Conservation (phyloP, 2,329 filamentous ascomycete genomes). For the Colletotrichum kahawae region DNA sequence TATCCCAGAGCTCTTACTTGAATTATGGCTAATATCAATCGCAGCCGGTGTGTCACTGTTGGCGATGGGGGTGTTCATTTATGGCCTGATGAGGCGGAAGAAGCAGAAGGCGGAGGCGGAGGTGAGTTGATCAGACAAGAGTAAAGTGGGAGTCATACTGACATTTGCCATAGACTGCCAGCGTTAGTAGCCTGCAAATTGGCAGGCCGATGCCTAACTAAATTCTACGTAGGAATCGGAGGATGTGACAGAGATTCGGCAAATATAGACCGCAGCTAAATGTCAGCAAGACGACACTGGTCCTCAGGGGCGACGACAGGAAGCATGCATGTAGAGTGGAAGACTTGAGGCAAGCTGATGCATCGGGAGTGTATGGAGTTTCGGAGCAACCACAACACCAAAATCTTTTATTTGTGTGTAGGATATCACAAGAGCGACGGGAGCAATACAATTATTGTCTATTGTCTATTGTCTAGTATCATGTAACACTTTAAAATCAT, state of each 20-base stretch:
- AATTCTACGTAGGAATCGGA: not conserved
- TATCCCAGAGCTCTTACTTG: accelerated
- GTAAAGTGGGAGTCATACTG: not conserved
- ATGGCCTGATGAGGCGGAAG: conserved; percentile 5
- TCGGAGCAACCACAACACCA: not conserved
- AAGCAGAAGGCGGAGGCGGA: not conserved
- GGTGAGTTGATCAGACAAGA: not conserved
- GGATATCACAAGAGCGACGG: not conserved
- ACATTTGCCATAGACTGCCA: not conserved
- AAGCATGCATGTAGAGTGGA: not conserved
- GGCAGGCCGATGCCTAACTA: conserved; percentile 15
- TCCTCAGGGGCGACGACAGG: not conserved
- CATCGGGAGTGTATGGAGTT: not conserved
- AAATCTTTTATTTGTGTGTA: not conserved
- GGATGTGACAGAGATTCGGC: not conserved
- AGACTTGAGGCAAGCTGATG: not conserved
- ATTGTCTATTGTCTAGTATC: not conserved
- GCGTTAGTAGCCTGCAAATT: conserved; percentile 9
- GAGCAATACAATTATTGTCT: not conserved
- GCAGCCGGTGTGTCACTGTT: conserved; percentile 13
- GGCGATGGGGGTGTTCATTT: conserved; percentile 15
- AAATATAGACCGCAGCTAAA: not conserved
- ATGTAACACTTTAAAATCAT: not conserved
- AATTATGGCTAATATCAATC: not conserved
- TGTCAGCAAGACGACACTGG: not conserved